Base-by-base conservation (phyloP, 2,329 filamentous ascomycete genomes). In the Penicillium sp. region DNA sequence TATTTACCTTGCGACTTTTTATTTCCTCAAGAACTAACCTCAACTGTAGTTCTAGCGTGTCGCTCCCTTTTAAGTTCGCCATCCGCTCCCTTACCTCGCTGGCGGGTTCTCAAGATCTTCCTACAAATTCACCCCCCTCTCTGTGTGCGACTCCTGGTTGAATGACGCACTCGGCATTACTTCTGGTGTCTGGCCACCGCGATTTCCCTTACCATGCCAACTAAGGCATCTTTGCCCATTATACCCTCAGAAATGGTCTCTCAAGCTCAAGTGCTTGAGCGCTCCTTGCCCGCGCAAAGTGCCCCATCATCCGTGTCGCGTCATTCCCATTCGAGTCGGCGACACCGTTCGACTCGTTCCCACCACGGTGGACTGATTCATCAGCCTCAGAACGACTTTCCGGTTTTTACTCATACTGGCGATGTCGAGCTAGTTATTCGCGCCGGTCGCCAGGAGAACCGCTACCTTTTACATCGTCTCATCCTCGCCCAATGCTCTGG, bases 401-500 rank as follows among this genome's bases (percentile, higher is more conserved):
- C 94, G 23, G 82, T 96, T 73, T 98, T 97, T 78, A 89, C 88
- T 54, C 90, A 93, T 70, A 94, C 91, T 44, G 94, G 94, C 73
- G 93, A 98, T 78, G 92, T 97, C 71, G 94, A 98, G 79, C 93
- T 98, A 65, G 74, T 94, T 59, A 86, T 97, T 71, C 86, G 84
- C 72, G 85, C 87, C 15, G 85, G 90, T 57, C 68, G 86, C 64
- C 87, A 88, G 73, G 90, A 95, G 78, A 91, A 92, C 74, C 86
- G 91, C 64, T 98, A 97, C 75, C 84, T 97, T 51, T 84, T 98
- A 60, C 94, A 98, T 79, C 86, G 89, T 63, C 85, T 97, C 71
- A 97, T 94, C 46, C 82, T 98, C 68, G 89, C 91, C 35, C 91
- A 96, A 77, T 96, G 91, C 72, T 97, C 93, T 6, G 93, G 92